Base-by-base conservation (phyloP, 257 asterid species). In the Jaltomata sinuosa region DNA sequence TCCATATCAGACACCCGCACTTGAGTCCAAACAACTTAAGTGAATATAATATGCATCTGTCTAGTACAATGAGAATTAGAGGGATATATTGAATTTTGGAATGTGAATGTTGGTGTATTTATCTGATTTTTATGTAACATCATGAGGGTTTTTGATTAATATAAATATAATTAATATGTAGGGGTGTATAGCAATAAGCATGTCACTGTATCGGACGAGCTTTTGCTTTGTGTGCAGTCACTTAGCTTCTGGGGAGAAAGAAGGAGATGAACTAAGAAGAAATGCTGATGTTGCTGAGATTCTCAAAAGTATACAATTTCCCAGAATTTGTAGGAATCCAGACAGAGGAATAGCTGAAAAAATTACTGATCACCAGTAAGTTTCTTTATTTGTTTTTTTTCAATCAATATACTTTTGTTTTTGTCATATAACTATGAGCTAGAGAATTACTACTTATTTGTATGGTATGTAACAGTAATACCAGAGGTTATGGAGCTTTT, bases 101-200 rank as follows among this genome's bases (percentile, higher is more conserved):
- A 14, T 25, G 8, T 47, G 0, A 6, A 16, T 36, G 10, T 45
- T 38, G 29, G 64, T 55, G 29, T 55, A 55, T 22, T 12, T 27
- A 57, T 57, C n/a, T n/a, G 32, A 22, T 16, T 59, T 25, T 25
- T n/a, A 57, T 57, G 65, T 31, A 55, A 21, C 64, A 1, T 67
- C 64, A 1, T 67, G 32, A 15, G 76, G 34, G 16, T 31, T 31
- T 32, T 32, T 32, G n/a, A 32, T 32, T 32, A 1, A 32, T 32
- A 32, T 32, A 32, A 32, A 32, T 9, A 10, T 59, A 10, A 10
- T 42, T 21, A 3, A 11, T n/a, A 47, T 81, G 86, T 87, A 94
- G 98, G 99, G 99, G 8, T 96, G 98, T 68, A 96, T 96, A 93
- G 88, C 99, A 22, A 68, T 94, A 83, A 96, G 98, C 94, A 89